Percentiles rank a stretch among this genome's conserved stretches.
These are phyloP conservation scores for Trapa incisa DNA, from an alignment of 345 rosid species.

Conservation along the genomic window DNA sequence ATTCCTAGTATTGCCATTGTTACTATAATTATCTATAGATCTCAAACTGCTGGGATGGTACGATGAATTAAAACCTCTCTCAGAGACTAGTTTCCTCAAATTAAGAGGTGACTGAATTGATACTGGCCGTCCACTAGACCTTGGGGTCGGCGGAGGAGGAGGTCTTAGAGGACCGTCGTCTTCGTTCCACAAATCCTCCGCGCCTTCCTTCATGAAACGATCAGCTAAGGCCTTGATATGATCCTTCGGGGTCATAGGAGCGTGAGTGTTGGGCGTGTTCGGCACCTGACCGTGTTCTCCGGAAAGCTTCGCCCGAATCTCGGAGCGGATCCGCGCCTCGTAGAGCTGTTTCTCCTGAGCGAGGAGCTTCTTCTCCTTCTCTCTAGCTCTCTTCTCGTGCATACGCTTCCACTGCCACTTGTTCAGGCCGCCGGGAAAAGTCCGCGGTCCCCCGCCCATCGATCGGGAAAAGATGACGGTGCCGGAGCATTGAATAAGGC, in stretches of 20 bases:
- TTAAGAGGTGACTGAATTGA: constrained; percentile 30
- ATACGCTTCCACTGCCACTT: constrained; percentile 99
- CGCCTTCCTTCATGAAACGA: constrained; percentile 80
- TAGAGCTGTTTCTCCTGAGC: constrained; percentile 90
- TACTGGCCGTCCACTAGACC: constrained; percentile 17
- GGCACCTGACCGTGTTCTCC: constrained; percentile 12
- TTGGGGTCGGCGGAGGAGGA: constrained; percentile 2
- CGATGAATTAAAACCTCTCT: constrained; percentile 4
- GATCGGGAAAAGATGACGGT: constrained; percentile 28
- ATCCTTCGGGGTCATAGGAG: constrained; percentile 46
- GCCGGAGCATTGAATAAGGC: constrained; percentile 13
- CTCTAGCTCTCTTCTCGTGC: constrained; percentile 86
- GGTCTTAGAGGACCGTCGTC: constrained; percentile 58
- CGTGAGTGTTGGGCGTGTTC: constrained; percentile 15
- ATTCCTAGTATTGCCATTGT: constrained; percentile 23
- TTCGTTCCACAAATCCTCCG: constrained; percentile 90
- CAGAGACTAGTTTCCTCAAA: constrained; percentile 33
- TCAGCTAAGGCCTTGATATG: constrained; percentile 73
- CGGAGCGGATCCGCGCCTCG: constrained; percentile 62
- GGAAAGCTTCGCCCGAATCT: constrained; percentile 46
- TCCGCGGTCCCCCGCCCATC: constrained; percentile 97
- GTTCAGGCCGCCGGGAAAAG: constrained; percentile 89
- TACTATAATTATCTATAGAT: background rate
- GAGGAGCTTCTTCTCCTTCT: constrained; percentile 75
- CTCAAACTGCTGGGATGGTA: constrained; percentile 8